phyloP scores from a whole-genome alignment of 208 protist species.

The Naegleria lovaniensis region DNA sequence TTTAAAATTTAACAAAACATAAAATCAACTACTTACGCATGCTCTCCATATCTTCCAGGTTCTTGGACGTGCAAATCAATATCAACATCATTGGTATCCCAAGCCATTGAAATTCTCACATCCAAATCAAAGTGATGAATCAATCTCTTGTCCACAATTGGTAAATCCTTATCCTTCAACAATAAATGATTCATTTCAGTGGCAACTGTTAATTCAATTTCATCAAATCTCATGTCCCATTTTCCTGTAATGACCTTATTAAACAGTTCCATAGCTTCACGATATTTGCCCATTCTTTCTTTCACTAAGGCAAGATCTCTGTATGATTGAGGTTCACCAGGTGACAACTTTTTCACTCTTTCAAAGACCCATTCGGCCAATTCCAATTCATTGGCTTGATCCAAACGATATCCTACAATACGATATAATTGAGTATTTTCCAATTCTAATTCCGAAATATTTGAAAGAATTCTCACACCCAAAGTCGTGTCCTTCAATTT shows the following conservation, averaged over 20 bases:
- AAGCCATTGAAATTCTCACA: slow-evolving; percentile 19
- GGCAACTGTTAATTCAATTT: slow-evolving; percentile 19
- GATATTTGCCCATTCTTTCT: neutral
- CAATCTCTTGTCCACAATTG: neutral
- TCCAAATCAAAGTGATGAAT: neutral
- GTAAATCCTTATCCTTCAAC: neutral
- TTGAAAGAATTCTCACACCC: neutral
- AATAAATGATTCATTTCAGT: slow-evolving; percentile 17
- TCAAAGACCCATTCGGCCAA: neutral
- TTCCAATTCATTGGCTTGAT: neutral
- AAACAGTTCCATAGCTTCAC: neutral
- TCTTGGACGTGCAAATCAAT: slow-evolving; percentile 14
- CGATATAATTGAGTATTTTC: slow-evolving; percentile 17
- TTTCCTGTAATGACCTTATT: neutral
- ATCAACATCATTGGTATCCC: slow-evolving; percentile 12
- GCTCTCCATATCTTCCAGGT: neutral
- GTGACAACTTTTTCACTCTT: neutral
- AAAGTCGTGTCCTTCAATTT: neutral
- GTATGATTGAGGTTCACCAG: slow-evolving; percentile 5
- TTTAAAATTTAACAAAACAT: too few relatives aligned
- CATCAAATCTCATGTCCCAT: slow-evolving; percentile 9
- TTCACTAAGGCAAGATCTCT: slow-evolving; percentile 6
- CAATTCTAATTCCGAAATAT: slow-evolving; percentile 19
- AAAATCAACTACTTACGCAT: too few relatives aligned
- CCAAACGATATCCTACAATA: slow-evolving; percentile 22